phyloP scores from a whole-genome alignment of 345 rosid species.

The Clarkia xantiana region DNA sequence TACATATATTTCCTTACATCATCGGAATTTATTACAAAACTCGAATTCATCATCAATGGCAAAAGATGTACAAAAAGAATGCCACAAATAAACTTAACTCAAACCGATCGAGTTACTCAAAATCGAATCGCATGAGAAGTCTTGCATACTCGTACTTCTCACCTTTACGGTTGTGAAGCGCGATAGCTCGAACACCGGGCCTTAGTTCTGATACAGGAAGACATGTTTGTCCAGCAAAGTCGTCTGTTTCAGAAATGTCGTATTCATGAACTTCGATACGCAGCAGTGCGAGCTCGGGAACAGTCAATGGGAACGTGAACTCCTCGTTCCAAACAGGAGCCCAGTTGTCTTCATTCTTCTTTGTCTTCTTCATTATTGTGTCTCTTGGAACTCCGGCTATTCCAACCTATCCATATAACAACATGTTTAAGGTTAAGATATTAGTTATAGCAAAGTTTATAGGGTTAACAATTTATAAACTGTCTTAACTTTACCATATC shows the following conservation, averaged over 20 bases:
- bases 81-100: not conserved
- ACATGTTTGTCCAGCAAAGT: slow-evolving; percentile 44
- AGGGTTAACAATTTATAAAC: no score
- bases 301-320: slow-evolving; percentile 30
- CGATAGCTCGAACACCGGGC: slow-evolving; percentile 41
- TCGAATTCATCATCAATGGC: not conserved
- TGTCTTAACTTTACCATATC: no score
- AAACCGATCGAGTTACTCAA: slow-evolving; percentile 9
- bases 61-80: not conserved
- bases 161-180: slow-evolving; percentile 28
- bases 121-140: slow-evolving; percentile 42
- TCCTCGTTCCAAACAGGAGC: slow-evolving; percentile 33
- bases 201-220: slow-evolving; percentile 43
- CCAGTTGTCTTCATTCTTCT: slow-evolving; percentile 24
- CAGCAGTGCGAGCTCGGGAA: slow-evolving; percentile 31
- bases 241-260: slow-evolving; percentile 36
- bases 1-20: no score
- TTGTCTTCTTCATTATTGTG: slow-evolving; percentile 11
- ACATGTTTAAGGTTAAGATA: no score
- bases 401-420: slow-evolving; percentile 24
- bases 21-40: no score
- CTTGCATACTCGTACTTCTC: slow-evolving; percentile 21
- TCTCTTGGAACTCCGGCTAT: slow-evolving; percentile 42
- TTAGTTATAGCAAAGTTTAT: no score
- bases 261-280: slow-evolving; percentile 34